Evolutionary conservation across 164 flowering plant genomes (phyloP).

Genomic region (grape (Vitis vinifera)): ASM3070453v1 NC_081822.1:10948001-10948500

Average conservation of each 20-base stretch:
- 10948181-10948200: conserved; percentile 20
- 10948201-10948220: conserved; percentile 27
- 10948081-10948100: too few relatives aligned
- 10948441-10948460: conserved; percentile 44
- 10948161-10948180: conserved; percentile 27
- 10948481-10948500: conserved; percentile 43
- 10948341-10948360: not conserved
- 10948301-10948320: conserved; percentile 25
- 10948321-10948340: not conserved
- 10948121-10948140: not conserved
- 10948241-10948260: conserved; percentile 39
- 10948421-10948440: conserved; percentile 37
- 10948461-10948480: conserved; percentile 48
- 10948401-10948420: conserved; percentile 46
- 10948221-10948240: conserved; percentile 43
- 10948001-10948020: too few relatives aligned
- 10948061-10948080: too few relatives aligned
- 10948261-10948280: conserved; percentile 50
- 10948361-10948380: conserved; percentile 46
- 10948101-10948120: not conserved
- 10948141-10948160: conserved; percentile 35
- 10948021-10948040: too few relatives aligned
- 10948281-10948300: conserved; percentile 44
- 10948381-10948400: conserved; percentile 26
- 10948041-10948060: too few relatives aligned